Evolutionary conservation across 2,329 filamentous ascomycete species (phyloP), one percentile per base, ranked within the genome.

Genomic region (Chaetomium olivaceum): DNA sequence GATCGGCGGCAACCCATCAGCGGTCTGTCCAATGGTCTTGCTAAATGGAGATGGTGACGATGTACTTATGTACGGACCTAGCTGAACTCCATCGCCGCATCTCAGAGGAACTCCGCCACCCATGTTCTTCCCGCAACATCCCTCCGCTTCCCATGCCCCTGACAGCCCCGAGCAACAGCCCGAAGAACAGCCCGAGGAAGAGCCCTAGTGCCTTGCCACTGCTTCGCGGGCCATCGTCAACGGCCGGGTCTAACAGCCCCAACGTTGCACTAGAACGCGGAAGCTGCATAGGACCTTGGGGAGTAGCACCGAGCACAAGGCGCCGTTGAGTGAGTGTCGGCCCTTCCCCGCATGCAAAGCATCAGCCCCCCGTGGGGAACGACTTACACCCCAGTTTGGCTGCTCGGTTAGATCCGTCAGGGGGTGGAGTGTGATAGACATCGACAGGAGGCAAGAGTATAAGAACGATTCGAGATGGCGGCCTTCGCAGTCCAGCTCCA

Each of bases 1-100:
- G 51, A 27, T 16, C 33, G 50, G 29, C 61, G 71, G 72, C 67
- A 67, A 62, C 67, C 71, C 67, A 69, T 73, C 72, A 71, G 70
- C 70, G 71, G 71, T 63, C 71, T 72, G 65, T 71, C 61, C 36
- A 62, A 25, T 43, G 23, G 51, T 61, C 39, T 70, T 63, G 65
- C 66, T 67, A 66, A 6, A 55, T 46, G 19, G 7, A 43, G 39
- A 43, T 43, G 16, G 39, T 16, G 6, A n/a, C 16, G 39, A 7
- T 19, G 39, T 7, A 43, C 16, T 5, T 3, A 29, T 29, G 27
- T 29, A 29, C 27, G 27, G 27, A 29, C 27, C 16, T 7, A 19
- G 39, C 39, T 43, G 39, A 43, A 43, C 33, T 11, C 33, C 33
- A 36, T 36, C 3, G 9, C 12, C 33, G 33, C 16, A 43, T 19